Percentiles rank a stretch among this genome's conserved stretches.
These are phyloP conservation scores for Phalaenopsis hybrid DNA, from an alignment of 116 monocot species.

Conservation along the genomic window DNA sequence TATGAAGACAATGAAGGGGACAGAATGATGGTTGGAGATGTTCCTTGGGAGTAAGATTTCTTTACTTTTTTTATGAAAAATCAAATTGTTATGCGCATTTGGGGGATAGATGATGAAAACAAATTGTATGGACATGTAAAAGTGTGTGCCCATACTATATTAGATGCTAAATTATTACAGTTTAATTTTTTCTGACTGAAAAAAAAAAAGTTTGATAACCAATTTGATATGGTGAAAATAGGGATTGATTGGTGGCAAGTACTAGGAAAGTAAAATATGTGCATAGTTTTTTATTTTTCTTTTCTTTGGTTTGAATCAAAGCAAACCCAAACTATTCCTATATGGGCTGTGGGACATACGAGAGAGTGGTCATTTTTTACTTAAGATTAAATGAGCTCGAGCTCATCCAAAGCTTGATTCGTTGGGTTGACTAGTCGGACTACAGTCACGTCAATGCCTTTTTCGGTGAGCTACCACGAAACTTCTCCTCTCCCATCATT, in stretches of 20 bases:
- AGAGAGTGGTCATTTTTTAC: no score
- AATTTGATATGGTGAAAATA: neutral
- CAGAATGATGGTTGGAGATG: conserved; percentile 68
- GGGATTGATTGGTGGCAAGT: no score
- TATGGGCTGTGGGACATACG: no score
- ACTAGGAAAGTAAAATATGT: no score
- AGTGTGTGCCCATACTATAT: no score
- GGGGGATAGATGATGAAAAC: neutral
- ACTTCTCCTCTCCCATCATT: no score
- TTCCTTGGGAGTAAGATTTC: conserved; percentile 77
- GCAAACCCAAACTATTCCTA: no score
- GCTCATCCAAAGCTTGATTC: conserved; percentile 49
- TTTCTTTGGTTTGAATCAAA: no score
- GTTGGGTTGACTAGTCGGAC: conserved; percentile 9
- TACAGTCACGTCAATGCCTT: no score
- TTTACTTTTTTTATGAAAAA: neutral
- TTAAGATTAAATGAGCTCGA: conserved; percentile 33
- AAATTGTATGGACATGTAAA: neutral
- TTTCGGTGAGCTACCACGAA: no score
- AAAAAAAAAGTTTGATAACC: neutral
- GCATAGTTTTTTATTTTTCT: no score
- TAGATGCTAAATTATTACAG: neutral
- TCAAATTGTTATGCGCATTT: conserved; percentile 1
- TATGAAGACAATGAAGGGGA: conserved; percentile 84
- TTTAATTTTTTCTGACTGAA: neutral